Conservation (phyloP, 352 stramenopile genomes). For the Pythium oligandrum region DNA sequence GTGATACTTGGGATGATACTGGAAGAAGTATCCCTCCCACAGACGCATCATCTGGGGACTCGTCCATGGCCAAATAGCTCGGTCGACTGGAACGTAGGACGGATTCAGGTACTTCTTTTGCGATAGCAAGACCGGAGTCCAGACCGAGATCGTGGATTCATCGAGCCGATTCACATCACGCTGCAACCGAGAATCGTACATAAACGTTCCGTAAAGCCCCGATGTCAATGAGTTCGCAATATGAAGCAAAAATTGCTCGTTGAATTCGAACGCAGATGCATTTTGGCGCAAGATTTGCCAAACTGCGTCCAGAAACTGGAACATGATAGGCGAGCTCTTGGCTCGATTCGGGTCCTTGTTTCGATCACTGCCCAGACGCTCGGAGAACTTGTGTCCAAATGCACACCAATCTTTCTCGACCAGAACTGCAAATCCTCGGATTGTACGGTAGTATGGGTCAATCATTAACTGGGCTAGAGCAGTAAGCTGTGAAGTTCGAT, state of each 20-base stretch:
- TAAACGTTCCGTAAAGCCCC: conserved; percentile 77
- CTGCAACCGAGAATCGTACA: conserved; percentile 72
- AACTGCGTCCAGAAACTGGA: conserved; percentile 83
- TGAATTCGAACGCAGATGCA: conserved; percentile 81
- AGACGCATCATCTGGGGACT: conserved; percentile 74
- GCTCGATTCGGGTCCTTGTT: conserved; percentile 65
- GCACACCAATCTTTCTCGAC: conserved; percentile 86
- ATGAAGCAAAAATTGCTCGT: conserved; percentile 78
- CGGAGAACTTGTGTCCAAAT: conserved; percentile 83
- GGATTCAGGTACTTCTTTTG: conserved; percentile 43
- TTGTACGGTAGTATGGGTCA: conserved; percentile 84
- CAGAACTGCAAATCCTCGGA: conserved; percentile 71
- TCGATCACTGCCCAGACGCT: conserved; percentile 65
- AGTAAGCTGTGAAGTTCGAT: conserved; percentile 77
- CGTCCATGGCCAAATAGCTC: conserved; percentile 78
- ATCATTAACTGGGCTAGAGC: conserved; percentile 84
- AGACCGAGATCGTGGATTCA: conserved; percentile 59
- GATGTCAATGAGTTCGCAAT: conserved; percentile 77
- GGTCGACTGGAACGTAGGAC: conserved; percentile 36
- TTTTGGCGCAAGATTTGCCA: conserved; percentile 85
- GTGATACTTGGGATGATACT: conserved; percentile 82
- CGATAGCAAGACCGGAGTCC: conserved; percentile 68
- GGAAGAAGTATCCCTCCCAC: conserved; percentile 84
- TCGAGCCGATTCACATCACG: conserved; percentile 59
- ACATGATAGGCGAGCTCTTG: conserved; percentile 82